phyloP scores from a whole-genome alignment of 2,329 filamentous ascomycete genomes.

The Diaporthe vexans region DNA sequence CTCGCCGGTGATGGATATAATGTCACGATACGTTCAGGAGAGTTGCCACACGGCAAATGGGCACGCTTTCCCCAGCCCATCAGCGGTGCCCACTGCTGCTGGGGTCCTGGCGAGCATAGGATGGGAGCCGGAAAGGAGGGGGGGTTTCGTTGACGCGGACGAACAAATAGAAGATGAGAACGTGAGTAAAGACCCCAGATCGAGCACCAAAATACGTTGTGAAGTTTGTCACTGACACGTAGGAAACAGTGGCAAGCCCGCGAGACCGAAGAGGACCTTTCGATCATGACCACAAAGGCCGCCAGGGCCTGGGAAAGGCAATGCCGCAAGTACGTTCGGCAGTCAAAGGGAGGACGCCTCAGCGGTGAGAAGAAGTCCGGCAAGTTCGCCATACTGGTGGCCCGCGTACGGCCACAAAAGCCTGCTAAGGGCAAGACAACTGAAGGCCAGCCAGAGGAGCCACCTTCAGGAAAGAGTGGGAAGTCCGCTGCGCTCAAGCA shows the following conservation, averaged over 20 bases:
- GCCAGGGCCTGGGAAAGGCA: conserved; percentile 37
- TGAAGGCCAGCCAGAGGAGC: background rate
- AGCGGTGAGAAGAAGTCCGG: conserved; percentile 15
- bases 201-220: too few relatives aligned
- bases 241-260: conserved; percentile 28
- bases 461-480: conserved; percentile 9
- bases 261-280: conserved; percentile 32
- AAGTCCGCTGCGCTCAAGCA: background rate
- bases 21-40: conserved; percentile 30
- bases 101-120: conserved; percentile 30
- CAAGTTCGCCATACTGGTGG: conserved; percentile 12
- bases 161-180: conserved; percentile 35
- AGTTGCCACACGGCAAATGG: conserved; percentile 30
- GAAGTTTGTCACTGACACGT: background rate
- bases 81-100: conserved; percentile 20
- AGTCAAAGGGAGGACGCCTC: background rate
- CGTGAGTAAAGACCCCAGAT: background rate
- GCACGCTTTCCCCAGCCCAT: conserved; percentile 17
- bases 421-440: conserved; percentile 13
- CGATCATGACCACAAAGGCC: conserved; percentile 7
- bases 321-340: conserved; percentile 29
- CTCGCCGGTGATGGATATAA: conserved; percentile 36
- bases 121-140: conserved; percentile 34
- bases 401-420: background rate
- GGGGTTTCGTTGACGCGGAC: background rate